Base-by-base conservation (phyloP, 2,329 filamentous ascomycete species). In the Colletotrichum costaricense region DNA sequence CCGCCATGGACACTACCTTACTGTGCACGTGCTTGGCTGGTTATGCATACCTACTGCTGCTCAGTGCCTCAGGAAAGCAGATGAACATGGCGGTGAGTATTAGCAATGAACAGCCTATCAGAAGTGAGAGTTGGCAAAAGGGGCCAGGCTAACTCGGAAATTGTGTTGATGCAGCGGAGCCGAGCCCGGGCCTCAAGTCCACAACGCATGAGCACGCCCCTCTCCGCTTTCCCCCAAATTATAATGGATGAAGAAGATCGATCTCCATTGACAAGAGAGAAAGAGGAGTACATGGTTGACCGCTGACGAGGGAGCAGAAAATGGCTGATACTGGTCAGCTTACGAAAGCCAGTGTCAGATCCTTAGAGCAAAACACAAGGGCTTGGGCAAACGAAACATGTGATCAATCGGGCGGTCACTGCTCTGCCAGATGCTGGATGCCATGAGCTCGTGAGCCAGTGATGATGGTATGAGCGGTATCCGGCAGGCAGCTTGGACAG, bases 151-250 rank as follows among this genome's bases (percentile, higher is more conserved):
- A 54, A 28, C 26, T 57, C 58, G 65, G 69, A 72, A 69, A 69
- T 72, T 69, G 66, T 63, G 42, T 59, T 72, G 57, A 71, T 72
- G 69, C 64, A 63, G 69, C 69, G 52, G 69, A 60, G 30, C 69
- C 24, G 33, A 26, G 64, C 30, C 38, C 64, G 28, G 69, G 33
- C 62, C 54, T 65, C 35, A 46, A 26, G 38, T 33, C 28, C 38
- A 38, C 24, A 58, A 49, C 42, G 63, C 46, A 60, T 60, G 33
- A 71, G 65, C 26, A 5, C 14, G 46, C n/a, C 42, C 26, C 38
- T 52, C 5, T 19, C 59, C 19, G 8, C 42, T 49, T n/a, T 22
- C 9, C 42, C 19, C 19, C 19, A 22, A 49, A 49, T 11, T 49
- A n/a, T 49, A 8, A n/a, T n/a, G 19, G 9, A 49, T 49, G 42